Evolutionary conservation across 192 early-diverging fungal genomes (phyloP).

Genomic region (Cladochytrium replicatum): DNA sequence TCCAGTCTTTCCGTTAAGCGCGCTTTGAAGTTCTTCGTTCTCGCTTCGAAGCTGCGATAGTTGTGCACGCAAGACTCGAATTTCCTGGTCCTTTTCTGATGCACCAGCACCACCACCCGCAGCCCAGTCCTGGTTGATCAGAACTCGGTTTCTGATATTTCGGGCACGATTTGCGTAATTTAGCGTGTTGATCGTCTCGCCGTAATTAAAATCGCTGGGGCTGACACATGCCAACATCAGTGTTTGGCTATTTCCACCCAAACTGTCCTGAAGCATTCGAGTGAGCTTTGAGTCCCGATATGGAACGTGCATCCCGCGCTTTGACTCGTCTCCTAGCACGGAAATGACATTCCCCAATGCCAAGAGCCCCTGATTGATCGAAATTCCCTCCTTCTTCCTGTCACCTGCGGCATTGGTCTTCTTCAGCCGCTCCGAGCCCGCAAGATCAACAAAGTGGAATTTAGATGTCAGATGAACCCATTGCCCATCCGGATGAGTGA

Average conservation of each 20-base stretch:
- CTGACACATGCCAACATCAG: slow-evolving; percentile 94
- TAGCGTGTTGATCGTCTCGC: slow-evolving; percentile 90
- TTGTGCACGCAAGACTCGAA: slow-evolving; percentile 22
- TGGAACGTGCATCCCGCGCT: slow-evolving; percentile 62
- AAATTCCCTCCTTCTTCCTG: slow-evolving; percentile 89
- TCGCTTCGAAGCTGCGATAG: slow-evolving; percentile 33
- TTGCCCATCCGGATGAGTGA: slow-evolving; percentile 36
- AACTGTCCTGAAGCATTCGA: slow-evolving; percentile 86
- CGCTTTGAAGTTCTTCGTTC: slow-evolving; percentile 12
- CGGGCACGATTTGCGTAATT: slow-evolving; percentile 93
- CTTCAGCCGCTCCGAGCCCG: slow-evolving; percentile 91
- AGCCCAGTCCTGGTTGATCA: slow-evolving; percentile 59
- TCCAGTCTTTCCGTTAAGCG: background rate
- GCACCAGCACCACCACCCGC: slow-evolving; percentile 5
- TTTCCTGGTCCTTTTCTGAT: slow-evolving; percentile 25
- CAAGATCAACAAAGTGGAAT: slow-evolving; percentile 98
- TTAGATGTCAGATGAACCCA: slow-evolving; percentile 65
- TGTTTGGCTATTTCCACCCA: slow-evolving; percentile 88
- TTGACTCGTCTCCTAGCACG: slow-evolving; percentile 73
- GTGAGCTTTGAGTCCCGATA: slow-evolving; percentile 98
- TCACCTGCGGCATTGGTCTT: slow-evolving; percentile 87
- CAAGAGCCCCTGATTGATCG: slow-evolving; percentile 90
- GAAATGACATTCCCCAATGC: slow-evolving; percentile 97
- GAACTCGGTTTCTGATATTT: slow-evolving; percentile 87
- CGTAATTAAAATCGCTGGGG: slow-evolving; percentile 72